Evolutionary conservation across 1,284 basidiomycete species (phyloP), one percentile per base, ranked within the genome.

Genomic region (Ganoderma sp.): DNA sequence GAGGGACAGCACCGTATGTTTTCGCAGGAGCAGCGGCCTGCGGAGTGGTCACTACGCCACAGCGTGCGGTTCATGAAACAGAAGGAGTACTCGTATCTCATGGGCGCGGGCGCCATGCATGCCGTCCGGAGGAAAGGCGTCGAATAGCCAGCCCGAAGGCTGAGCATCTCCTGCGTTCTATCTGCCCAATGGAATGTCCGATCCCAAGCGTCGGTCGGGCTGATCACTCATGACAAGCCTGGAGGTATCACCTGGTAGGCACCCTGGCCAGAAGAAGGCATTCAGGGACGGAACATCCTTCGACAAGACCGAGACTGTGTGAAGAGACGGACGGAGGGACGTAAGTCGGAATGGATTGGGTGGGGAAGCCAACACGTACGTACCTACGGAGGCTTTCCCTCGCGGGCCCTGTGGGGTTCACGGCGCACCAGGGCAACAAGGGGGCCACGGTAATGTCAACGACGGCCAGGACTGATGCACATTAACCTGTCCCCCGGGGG

Each of bases 231-330:
- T 50, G 61, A 59, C 66, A 58, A 50, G 41, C 54, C 32, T 52
- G 54, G 56, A 37, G 7, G 34, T 15, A 50, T 67, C 61, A 67
- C 52, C 61, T 58, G 52, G 61, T 61, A 63, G 54, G 61, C n/a
- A 63, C 56, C 42, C 56, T 43, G 61, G 42, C 25, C 60, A 66
- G 45, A 54, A 52, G 59, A 12, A 60, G 37, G 15, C 32, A 39
- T 58, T 58, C 56, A 58, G 56, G 56, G 56, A 58, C 56, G 34
- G 37, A 39, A 15, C 56, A 39, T 58, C 56, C 28, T 41, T 25
- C 39, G 58, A 28, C 58, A 42, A 41, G 58, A 37, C 58, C 41
- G 37, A 42, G 58, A 43, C 58, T 60, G 37, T 58, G 58, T 61
- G 57, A 43, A 61, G 32, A 39, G 54, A 39, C 57, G 28, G 58